Base-by-base conservation (phyloP, 106 monocot genomes). In the Triglochin maritima region DNA sequence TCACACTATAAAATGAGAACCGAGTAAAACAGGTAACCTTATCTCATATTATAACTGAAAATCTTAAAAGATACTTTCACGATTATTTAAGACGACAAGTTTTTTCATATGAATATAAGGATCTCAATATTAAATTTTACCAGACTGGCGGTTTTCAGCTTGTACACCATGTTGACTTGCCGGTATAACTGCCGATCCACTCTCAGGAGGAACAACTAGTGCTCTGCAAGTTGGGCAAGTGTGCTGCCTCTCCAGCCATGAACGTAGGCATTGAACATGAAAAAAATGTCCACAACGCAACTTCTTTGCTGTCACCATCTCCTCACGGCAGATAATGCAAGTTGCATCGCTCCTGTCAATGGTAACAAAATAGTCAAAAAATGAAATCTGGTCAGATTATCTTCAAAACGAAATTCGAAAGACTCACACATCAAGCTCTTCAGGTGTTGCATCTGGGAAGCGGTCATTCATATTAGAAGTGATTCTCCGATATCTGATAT, bases 401-500 rank as follows among this genome's bases (percentile, higher is more conserved):
- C 2, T 43, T n/a, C 61, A 5, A 13, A 69, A 17, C 4, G 48
- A 15, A 54, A 65, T 43, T 47, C 47, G 52, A 3, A 59, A 53
- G 4, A 63, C 85, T 76, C 82, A 96, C 96, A 60, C 73, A 78
- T 72, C 71, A 56, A 96, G 79, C 63, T 96, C 96, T 60, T 91
- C 96, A 10, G 85, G 60, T 49, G 96, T 86, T 73, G 91, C 88
- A 80, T 90, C 90, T 63, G 91, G 91, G 57, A 96, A 96, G 3
- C 96, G 74, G 62, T 96, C 91, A 59, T 96, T 85, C 87, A 96
- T 90, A 71, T 96, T 96, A 63, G 95, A 96, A 57, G 95, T 88
- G 13, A 96, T 75, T 74, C 79, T 90, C 41, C 90, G 80, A 65
- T 95, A 95, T 13, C 95, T 84, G 14, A 90, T 64, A 71, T 85